These are phyloP conservation scores for Bruguiera sexangula DNA, from an alignment of 345 rosid genomes.

Conservation along the genomic window DNA sequence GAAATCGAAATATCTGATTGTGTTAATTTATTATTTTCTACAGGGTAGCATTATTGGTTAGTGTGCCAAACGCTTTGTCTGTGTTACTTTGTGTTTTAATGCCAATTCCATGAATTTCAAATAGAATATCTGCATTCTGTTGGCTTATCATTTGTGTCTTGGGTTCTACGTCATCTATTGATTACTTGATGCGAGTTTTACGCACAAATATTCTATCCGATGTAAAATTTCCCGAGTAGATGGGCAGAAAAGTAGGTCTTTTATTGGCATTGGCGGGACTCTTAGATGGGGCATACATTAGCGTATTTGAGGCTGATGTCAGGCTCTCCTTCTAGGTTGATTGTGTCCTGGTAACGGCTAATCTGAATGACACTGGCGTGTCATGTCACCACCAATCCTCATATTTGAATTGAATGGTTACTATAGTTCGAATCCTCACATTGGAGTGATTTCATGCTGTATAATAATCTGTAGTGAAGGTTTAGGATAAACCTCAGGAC, in stretches of 20 bases:
- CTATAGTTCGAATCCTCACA: background rate
- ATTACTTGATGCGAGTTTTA: background rate
- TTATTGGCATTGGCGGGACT: background rate
- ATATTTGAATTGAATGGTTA: background rate
- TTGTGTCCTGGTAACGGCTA: background rate
- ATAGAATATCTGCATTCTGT: background rate
- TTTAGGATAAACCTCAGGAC: background rate
- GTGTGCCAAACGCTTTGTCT: constrained; percentile 2
- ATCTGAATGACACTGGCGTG: too few relatives aligned
- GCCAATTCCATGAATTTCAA: background rate
- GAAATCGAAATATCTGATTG: background rate
- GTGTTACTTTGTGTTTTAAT: background rate
- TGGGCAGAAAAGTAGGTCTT: background rate
- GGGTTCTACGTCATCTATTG: background rate
- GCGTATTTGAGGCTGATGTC: constrained; percentile 6
- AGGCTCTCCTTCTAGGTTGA: constrained; percentile 9
- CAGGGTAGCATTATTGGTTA: background rate
- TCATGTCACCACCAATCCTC: too few relatives aligned
- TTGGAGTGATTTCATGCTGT: background rate
- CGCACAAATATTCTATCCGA: background rate
- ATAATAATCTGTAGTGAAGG: background rate
- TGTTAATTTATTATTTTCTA: background rate
- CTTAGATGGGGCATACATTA: background rate
- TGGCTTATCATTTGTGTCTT: background rate
- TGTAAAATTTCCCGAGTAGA: background rate